Conservation (phyloP, 768 basidiomycete species). For the Panus rudis region DNA sequence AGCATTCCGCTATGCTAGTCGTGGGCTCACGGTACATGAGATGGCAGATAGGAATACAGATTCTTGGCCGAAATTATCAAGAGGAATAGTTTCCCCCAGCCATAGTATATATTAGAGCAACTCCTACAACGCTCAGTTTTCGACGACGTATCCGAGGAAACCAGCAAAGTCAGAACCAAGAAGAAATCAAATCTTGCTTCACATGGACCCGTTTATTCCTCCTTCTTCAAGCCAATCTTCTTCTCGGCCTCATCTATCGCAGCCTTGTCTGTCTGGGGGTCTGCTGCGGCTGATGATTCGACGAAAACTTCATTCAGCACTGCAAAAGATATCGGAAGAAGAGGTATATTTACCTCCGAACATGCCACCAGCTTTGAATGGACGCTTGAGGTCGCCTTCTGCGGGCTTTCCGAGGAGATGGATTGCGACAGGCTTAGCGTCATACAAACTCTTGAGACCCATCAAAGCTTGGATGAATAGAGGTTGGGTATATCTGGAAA, state of each 20-base stretch:
- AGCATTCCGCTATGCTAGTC: too few species aligned
- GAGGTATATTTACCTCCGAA: conserved; percentile 51
- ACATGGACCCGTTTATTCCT: conserved; percentile 45
- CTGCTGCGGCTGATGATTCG: conserved; percentile 35
- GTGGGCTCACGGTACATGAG: too few species aligned
- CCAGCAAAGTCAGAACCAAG: too few species aligned
- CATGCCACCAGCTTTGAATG: conserved; percentile 74
- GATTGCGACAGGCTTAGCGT: conserved; percentile 78
- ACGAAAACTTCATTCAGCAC: conserved; percentile 3
- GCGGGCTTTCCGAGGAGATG: conserved; percentile 75
- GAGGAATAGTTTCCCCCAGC: too few species aligned
- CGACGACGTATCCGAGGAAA: too few species aligned
- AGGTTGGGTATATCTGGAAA: conserved; percentile 73
- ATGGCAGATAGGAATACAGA: too few species aligned
- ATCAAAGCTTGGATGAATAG: conserved; percentile 93
- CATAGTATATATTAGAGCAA: too few species aligned
- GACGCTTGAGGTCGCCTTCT: conserved; percentile 82
- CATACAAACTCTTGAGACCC: conserved; percentile 88
- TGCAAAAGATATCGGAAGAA: background rate
- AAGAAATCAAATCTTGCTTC: too few species aligned
- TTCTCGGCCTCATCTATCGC: conserved; percentile 88
- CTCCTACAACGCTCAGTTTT: too few species aligned
- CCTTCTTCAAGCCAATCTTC: conserved; percentile 68
- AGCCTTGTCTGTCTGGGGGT: conserved; percentile 82
- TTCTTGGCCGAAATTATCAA: too few species aligned